Evolutionary conservation across 495 filamentous ascomycete genomes (phyloP).

Genomic region (Thozetella sp.): DNA sequence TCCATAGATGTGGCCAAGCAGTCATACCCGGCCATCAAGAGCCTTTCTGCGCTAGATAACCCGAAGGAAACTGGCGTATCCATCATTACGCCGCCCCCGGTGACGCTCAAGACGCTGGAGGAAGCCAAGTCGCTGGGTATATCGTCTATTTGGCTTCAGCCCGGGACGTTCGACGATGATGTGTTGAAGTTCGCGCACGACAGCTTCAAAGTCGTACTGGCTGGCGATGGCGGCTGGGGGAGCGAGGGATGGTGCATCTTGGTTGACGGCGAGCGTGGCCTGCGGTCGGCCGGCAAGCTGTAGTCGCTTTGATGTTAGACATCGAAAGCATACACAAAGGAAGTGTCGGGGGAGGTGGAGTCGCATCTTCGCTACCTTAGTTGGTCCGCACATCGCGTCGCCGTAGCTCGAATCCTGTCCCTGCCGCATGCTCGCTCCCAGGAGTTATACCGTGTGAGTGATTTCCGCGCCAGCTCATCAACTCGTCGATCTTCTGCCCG

Average conservation of each 20-base stretch:
- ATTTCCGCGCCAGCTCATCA: neutral
- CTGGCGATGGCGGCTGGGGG: conserved; percentile 65
- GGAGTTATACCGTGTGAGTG: neutral
- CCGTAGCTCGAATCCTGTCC: neutral
- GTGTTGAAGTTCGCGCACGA: conserved; percentile 68
- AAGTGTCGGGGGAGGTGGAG: neutral
- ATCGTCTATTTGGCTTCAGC: conserved; percentile 87
- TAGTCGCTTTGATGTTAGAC: conserved; percentile 3
- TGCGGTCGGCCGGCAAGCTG: conserved; percentile 60
- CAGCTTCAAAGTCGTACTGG: conserved; percentile 68
- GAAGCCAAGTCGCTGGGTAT: conserved; percentile 82
- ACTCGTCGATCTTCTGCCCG: neutral
- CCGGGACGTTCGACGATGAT: conserved; percentile 79
- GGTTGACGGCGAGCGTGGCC: conserved; percentile 79
- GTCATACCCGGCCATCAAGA: conserved; percentile 64
- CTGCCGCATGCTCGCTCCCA: neutral
- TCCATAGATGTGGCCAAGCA: conserved; percentile 53
- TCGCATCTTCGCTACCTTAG: neutral
- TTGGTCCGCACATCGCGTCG: neutral
- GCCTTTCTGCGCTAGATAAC: conserved; percentile 60
- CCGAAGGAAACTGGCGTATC: conserved; percentile 75
- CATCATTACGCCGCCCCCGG: conserved; percentile 84
- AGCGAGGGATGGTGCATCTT: conserved; percentile 90
- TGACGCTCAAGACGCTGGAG: conserved; percentile 68
- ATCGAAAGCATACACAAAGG: neutral